Evolutionary conservation across 2,329 filamentous ascomycete genomes (phyloP).

Genomic region (Akanthomyces dipterigenus): DNA sequence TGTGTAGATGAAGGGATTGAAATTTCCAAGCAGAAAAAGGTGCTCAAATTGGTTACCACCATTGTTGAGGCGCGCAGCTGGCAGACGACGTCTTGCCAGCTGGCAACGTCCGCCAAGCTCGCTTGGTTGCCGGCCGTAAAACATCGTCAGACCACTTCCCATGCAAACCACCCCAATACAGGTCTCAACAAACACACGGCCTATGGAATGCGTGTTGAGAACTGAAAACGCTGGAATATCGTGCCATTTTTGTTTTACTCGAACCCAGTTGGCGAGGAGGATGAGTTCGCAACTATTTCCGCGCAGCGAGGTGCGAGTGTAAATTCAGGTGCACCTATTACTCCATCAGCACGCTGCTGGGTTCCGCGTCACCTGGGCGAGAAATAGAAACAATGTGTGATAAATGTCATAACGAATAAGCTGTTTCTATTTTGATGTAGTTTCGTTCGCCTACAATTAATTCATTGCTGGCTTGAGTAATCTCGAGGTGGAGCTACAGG

Average conservation of each 20-base stretch:
- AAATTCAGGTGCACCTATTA: too few species aligned
- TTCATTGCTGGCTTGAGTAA: not conserved
- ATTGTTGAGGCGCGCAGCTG: conserved; percentile 3
- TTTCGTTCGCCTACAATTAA: not conserved
- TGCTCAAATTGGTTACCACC: not conserved
- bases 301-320: too few species aligned
- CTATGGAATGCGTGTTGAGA: too few species aligned
- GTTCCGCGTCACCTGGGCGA: too few species aligned
- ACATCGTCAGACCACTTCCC: not conserved
- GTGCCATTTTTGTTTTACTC: too few species aligned
- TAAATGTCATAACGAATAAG: too few species aligned
- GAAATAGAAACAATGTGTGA: too few species aligned
- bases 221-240: not conserved
- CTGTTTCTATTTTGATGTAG: not conserved
- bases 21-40: too few species aligned
- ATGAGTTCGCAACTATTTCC: too few species aligned
- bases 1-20: not conserved
- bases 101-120: conserved; percentile 1
- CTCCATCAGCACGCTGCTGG: too few species aligned
- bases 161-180: not conserved
- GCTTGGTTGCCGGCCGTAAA: not conserved
- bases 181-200: not conserved
- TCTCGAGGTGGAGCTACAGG: not conserved
- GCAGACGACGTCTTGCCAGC: not conserved
- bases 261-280: too few species aligned